Evolutionary conservation across 2,329 filamentous ascomycete genomes (phyloP), one percentile per base, ranked within the genome.

Genomic region (Xylaria sp.): DNA sequence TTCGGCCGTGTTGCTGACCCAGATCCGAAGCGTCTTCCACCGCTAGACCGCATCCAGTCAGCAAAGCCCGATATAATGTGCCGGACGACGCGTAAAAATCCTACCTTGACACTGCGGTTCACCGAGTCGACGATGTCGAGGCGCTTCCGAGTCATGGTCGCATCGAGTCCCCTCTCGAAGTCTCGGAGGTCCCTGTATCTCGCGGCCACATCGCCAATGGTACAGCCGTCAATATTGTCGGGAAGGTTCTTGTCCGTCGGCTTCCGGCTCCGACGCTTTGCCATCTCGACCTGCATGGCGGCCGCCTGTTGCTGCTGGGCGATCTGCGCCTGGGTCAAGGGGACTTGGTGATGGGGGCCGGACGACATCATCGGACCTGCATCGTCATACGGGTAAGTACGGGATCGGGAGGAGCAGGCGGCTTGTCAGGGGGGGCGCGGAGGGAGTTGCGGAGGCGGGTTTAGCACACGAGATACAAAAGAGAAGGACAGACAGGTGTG

Each of bases 161-260:
- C 90, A 76, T 99, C 94, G 51, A 99, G 79, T 49, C 87, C 84
- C 68, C 91, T 87, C 80, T 99, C 94, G 54, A 95, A 79, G 62
- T 96, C 92, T 68, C 91, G 86, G 69, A 99, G 76, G 53, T 89
- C 86, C 68, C 86, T 87, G 76, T 99, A 99, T 63, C 91, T 83
- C 69, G 87, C 80, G 41, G 89, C 91, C 38, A 89, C 88, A 71
- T 96, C 90, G 59, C 90, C 91, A 60, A 96, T 85, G 57, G 91
- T 84, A 60, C 89, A 84, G 44, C 91, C 87, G 64, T 95, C 92
- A 41, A 96, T 82, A 51, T 91, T 92, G 61, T 97, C 92, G 38
- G 94, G 92, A 21, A 99, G 86, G 66, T 91, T 94, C 80, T 91
- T 96, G 74, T 99, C 94, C 54, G 92, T 97, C 1, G 94, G 94